phyloP scores from a whole-genome alignment of 2,329 filamentous ascomycete genomes.

The Macrophomina pseudophaseolina region DNA sequence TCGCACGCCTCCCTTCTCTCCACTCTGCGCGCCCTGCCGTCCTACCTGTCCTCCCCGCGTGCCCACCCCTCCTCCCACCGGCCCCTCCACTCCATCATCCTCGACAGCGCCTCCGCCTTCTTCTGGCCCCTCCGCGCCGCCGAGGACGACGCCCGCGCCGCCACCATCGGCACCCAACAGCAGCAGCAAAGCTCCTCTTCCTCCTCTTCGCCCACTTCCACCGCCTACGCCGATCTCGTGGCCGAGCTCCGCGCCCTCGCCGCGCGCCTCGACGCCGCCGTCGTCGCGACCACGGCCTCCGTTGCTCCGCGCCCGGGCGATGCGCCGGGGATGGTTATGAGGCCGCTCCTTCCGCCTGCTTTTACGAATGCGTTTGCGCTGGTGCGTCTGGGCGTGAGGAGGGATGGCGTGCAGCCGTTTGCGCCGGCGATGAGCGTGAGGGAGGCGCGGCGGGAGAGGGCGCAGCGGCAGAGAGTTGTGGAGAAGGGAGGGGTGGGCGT shows the following conservation, averaged over 20 bases:
- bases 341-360: constrained; percentile 37
- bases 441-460: neutral
- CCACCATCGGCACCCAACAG: neutral
- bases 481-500: neutral
- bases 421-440: constrained; percentile 8
- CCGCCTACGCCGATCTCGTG: constrained; percentile 29
- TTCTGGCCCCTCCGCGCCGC: constrained; percentile 58
- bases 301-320: constrained; percentile 19
- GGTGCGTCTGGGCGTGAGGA: constrained; percentile 41
- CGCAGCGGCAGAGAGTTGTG: neutral
- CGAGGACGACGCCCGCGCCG: constrained; percentile 5
- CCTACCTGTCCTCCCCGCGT: constrained; percentile 54
- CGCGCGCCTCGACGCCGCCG: constrained; percentile 1
- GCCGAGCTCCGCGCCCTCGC: constrained; percentile 22
- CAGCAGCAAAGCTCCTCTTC: neutral
- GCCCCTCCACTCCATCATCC: constrained; percentile 55
- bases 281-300: constrained; percentile 22
- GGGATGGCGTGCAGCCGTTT: constrained; percentile 36
- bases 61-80: constrained; percentile 55
- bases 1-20: constrained; percentile 57
- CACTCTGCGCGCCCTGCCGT: constrained; percentile 53
- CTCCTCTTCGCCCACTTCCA: neutral
- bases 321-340: constrained; percentile 24
- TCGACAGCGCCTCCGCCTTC: constrained; percentile 63
- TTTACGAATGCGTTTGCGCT: constrained; percentile 36